Percentiles rank a stretch among this genome's conserved stretches.
Evolutionary conservation across 148 eudicot species (phyloP).

Genomic region (Diospyros lotus): DNA sequence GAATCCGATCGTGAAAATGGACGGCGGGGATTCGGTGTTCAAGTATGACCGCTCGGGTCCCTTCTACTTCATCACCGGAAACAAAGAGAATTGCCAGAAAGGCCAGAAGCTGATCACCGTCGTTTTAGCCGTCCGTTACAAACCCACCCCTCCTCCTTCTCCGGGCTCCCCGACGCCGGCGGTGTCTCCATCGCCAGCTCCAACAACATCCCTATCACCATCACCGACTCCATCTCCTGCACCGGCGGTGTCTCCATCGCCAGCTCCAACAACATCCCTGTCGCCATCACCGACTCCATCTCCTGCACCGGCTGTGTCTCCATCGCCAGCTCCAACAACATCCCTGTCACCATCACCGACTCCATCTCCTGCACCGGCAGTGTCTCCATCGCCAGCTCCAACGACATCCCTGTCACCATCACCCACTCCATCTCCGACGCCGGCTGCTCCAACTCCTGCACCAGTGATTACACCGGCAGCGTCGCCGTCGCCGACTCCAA

Average conservation of each 20-base stretch:
- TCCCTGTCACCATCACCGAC: background rate
- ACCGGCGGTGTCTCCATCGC: background rate
- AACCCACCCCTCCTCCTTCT: background rate
- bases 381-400: background rate
- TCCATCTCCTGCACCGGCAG: background rate
- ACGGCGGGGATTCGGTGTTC: slow-evolving; percentile 38
- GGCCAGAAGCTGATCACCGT: slow-evolving; percentile 48
- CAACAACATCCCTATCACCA: background rate
- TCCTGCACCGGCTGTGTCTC: background rate
- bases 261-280: background rate
- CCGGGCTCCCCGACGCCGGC: background rate
- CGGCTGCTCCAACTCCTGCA: background rate
- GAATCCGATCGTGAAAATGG: slow-evolving; percentile 31
- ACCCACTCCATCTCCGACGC: background rate
- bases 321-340: background rate
- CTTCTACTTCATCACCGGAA: slow-evolving; percentile 64
- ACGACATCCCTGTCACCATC: background rate
- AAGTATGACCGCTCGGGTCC: slow-evolving; percentile 46
- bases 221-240: background rate
- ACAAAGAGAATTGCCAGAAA: slow-evolving; percentile 34
- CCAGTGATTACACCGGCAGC: background rate
- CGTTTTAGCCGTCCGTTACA: slow-evolving; percentile 40
- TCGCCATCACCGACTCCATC: background rate
- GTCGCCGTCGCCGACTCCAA: background rate
- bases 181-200: background rate